Percentiles rank a stretch among this genome's conserved stretches.
These are phyloP conservation scores for Manihot esculenta DNA, from an alignment of 441 rosid genomes.

Conservation along the genomic window DNA sequence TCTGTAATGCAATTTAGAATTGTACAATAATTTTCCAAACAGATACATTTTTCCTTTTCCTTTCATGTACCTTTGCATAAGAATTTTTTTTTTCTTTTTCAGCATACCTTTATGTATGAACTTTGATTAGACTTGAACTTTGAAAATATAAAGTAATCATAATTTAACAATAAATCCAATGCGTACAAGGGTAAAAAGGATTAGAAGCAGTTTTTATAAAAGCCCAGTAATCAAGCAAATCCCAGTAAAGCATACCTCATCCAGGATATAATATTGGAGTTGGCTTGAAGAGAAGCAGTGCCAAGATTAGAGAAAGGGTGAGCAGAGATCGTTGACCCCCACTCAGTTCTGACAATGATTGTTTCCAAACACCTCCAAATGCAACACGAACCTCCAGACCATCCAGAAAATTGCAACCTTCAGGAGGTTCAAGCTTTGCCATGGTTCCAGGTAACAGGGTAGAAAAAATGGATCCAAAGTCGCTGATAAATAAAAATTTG, in stretches of 20 bases:
- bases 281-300: slow-evolving; percentile 96
- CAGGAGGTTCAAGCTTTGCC: slow-evolving; percentile 96
- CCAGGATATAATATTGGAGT: slow-evolving; percentile 98
- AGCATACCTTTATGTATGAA: background rate
- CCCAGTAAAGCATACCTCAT: slow-evolving; percentile 60
- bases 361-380: slow-evolving; percentile 98
- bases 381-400: slow-evolving; percentile 99
- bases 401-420: slow-evolving; percentile 90
- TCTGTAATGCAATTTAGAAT: background rate
- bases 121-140: background rate
- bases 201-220: background rate
- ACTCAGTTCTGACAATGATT: slow-evolving; percentile 93
- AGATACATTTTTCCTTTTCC: background rate
- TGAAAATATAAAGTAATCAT: background rate
- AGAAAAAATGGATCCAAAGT: slow-evolving; percentile 96
- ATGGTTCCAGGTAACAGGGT: slow-evolving; percentile 95
- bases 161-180: background rate
- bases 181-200: background rate
- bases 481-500: slow-evolving; percentile 45
- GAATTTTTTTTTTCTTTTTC: too few relatives aligned
- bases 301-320: slow-evolving; percentile 90
- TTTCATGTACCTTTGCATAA: too few relatives aligned
- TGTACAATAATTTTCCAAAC: background rate
- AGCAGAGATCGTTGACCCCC: slow-evolving; percentile 98
- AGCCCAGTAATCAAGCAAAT: background rate